Base-by-base conservation (phyloP, 164 flowering plant genomes). In the Akebia trifoliata region DNA sequence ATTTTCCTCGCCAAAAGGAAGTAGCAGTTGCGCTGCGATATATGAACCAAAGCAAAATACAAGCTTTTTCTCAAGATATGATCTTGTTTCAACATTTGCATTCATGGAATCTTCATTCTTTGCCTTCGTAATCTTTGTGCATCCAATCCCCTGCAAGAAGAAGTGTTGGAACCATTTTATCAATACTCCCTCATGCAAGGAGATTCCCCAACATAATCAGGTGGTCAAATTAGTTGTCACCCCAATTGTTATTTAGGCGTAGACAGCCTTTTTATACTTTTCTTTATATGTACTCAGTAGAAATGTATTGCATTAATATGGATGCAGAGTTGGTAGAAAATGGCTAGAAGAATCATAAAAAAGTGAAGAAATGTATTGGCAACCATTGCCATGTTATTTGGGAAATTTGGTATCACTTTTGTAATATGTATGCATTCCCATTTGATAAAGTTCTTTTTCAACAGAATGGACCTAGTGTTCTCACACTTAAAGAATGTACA, bases 31-130 rank as follows among this genome's bases (percentile, higher is more conserved):
- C 30, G 95, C 69, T 57, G 98, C 93, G 62, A 92, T 64, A 71
- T 84, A 64, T 52, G 98, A 93, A 52, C 98, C 98, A 76, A 93
- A 89, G 73, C 88, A 93, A 70, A 93, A 87, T 4, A 93, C 98
- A 56, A 93, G 95, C 62, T 81, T 89, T 57, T 93, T 92, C 63
- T 93, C 98, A 55, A 85, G 87, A 71, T 89, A 87, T 25, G 91
- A 80, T 66, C 92, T 81, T 58, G 95, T 81, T 56, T 85, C 94
- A 18, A 81, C 73, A 77, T 89, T 92, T 46, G 80, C 96, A 72
- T 71, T 64, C 59, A 69, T 43, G 22, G 85, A 80, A 35, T 84
- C 87, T 78, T 73, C 93, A 70, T 60, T 71, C 64, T 72, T 81
- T 36, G 82, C 90, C 68, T 84, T 85, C 6, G 86, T 80, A 48